A percentile compares a stretch with the other conserved stretches of the same genome.
Conservation (phyloP, 2,329 filamentous ascomycete species). For the Fusarium equiseti region DNA sequence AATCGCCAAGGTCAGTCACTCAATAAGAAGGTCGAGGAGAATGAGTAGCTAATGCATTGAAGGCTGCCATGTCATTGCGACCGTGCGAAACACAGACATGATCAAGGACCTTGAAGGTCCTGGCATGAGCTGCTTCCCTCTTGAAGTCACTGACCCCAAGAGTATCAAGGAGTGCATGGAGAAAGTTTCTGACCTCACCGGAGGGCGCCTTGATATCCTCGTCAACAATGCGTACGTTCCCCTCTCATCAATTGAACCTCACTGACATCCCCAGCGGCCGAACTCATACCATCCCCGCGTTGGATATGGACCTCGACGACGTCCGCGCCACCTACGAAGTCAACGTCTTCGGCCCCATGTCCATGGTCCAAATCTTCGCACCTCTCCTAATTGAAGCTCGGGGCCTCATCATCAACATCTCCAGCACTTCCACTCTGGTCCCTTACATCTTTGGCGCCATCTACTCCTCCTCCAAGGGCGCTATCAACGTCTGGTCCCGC, state of each 20-base stretch:
- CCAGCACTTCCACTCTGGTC: constrained; percentile 62
- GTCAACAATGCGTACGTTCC: constrained; percentile 68
- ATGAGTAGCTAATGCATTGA: neutral
- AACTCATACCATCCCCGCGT: constrained; percentile 63
- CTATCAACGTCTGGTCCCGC: constrained; percentile 65
- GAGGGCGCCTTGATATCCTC: constrained; percentile 67
- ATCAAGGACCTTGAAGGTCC: constrained; percentile 59
- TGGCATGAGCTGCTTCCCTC: constrained; percentile 62
- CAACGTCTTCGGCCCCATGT: constrained; percentile 70
- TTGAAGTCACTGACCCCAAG: constrained; percentile 66
- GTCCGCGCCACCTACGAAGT: constrained; percentile 67
- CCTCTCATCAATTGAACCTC: neutral
- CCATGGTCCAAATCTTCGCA: constrained; percentile 64
- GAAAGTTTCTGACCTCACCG: constrained; percentile 61
- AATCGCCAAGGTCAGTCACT: constrained; percentile 59
- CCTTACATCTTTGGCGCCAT: constrained; percentile 66
- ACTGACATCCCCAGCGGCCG: constrained; percentile 56
- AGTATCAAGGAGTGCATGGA: constrained; percentile 64
- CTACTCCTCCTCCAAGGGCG: constrained; percentile 69
- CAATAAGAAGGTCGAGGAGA: fast-evolving
- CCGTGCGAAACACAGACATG: constrained; percentile 64
- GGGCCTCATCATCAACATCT: constrained; percentile 68
- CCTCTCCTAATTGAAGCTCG: constrained; percentile 62
- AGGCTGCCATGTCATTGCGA: constrained; percentile 66
- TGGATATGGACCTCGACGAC: constrained; percentile 65